Evolutionary conservation across 225 moss, liverwort and hornwort species (phyloP).

Genomic region (Pseudisothecium myosuroides): DNA sequence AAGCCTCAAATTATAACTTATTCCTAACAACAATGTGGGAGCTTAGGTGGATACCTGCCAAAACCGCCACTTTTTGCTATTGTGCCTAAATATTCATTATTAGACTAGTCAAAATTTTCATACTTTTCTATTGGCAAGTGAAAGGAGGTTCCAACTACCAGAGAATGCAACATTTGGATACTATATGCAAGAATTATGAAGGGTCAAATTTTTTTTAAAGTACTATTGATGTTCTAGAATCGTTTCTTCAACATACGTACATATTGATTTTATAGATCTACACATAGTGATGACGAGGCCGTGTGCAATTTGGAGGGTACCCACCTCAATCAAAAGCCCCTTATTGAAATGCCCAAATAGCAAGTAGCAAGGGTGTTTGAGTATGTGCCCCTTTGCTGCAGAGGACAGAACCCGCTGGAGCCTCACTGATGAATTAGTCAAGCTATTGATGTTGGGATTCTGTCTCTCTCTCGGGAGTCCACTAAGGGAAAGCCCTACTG

Average conservation of each 20-base stretch:
- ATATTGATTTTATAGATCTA: background rate
- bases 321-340: too few species aligned
- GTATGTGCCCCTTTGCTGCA: background rate
- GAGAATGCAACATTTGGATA: background rate
- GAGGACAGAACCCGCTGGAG: background rate
- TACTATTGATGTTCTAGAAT: fast-evolving
- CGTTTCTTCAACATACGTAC: background rate
- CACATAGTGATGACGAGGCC: too few species aligned
- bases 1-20: background rate
- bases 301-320: background rate
- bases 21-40: background rate
- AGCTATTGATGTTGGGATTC: background rate
- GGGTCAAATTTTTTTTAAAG: fast-evolving
- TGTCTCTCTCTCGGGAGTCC: background rate
- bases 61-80: background rate
- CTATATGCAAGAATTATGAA: background rate
- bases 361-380: background rate
- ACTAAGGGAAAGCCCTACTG: background rate
- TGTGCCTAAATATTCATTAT: background rate
- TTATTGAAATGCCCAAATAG: background rate
- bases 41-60: fast-evolving
- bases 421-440: background rate
- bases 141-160: background rate
- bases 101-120: background rate
- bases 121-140: background rate